Evolutionary conservation across 441 rosid species (phyloP).

Genomic region (Syzygium syzygioides): DNA sequence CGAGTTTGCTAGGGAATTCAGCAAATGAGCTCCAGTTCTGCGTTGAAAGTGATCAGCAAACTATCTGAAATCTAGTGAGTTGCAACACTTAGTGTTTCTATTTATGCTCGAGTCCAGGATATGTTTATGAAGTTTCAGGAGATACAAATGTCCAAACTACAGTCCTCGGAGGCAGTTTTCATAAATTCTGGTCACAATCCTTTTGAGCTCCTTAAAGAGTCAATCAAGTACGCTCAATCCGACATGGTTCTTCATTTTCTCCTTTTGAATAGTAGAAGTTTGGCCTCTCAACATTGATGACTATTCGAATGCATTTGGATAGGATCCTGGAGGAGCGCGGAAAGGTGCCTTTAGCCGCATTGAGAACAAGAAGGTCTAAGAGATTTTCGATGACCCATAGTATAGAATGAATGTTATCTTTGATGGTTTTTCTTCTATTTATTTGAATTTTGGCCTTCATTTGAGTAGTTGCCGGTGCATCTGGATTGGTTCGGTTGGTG

Average conservation of each 20-base stretch:
- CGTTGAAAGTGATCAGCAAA: not conserved
- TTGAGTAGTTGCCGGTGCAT: not conserved
- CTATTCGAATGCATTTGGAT: not conserved
- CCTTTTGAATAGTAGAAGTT: not conserved
- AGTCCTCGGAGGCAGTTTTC: not conserved
- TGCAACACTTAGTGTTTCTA: not conserved
- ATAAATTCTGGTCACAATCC: conserved; percentile 6
- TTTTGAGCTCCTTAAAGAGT: conserved; percentile 6
- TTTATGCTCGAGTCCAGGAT: not conserved
- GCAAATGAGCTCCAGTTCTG: conserved; percentile 3
- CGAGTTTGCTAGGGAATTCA: conserved; percentile 2
- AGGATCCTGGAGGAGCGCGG: conserved; percentile 3
- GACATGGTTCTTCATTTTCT: not conserved
- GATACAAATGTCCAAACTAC: conserved; percentile 4
- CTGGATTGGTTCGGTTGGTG: conserved; percentile 11
- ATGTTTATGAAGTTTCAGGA: not conserved
- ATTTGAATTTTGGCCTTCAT: not conserved
- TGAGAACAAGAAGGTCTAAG: conserved; percentile 6
- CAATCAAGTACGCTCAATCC: not conserved
- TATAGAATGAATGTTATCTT: not conserved
- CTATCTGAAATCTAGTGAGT: not conserved
- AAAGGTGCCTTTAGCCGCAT: conserved; percentile 1
- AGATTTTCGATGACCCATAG: not conserved
- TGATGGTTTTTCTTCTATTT: not conserved
- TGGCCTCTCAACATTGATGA: not conserved